Base-by-base conservation (phyloP, 2,329 filamentous ascomycete species). In the Penicillium sp. region DNA sequence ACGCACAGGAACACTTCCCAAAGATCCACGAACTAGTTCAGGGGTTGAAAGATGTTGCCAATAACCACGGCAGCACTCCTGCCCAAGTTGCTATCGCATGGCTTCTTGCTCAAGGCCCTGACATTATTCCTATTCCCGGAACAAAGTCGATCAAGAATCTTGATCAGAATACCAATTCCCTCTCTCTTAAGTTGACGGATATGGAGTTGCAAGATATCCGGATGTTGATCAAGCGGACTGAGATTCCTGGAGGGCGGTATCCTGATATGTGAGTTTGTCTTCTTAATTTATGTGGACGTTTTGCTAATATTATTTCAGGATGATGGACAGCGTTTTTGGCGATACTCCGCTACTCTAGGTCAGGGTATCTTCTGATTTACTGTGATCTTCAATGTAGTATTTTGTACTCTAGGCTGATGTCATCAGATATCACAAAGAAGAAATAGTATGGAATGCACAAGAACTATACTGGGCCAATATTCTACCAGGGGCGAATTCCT, bases 71-170 rank as follows among this genome's bases (percentile, higher is more conserved):
- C 2, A 78, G 76, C 42, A 85, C 84, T 0, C 61, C 82, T 0
- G 77, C 77, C 1, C 81, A 89, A 66, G 66, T 89, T 30, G 81
- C 82, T 1, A 73, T 88, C 28, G 85, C 85, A 0, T 89, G 86
- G 85, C 62, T 88, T 52, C 63, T 86, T 61, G 78, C 78, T 2
- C 84, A 88, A 61, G 82, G 82, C 1, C 22, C 55, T 12, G 63
- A 67, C 48, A 60, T 69, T 9, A 58, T 69, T 12, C 67, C 67
- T 3, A 69, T 69, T 30, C 67, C 67, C 0, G 67, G 67, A 4
- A 69, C 66, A 3, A 66, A 55, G 30, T 56, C 42, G 28, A 51
- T 55, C 5, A 53, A 55, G 37, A 52, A 61, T 14, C 36, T 61
- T 45, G 56, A 56, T 12, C 56, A 64, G 28, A 64, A 64, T 25